A percentile compares a stretch with the other conserved stretches of the same genome.
Conservation (phyloP, 2,329 filamentous ascomycete genomes). For the Talaromyces sp. region DNA sequence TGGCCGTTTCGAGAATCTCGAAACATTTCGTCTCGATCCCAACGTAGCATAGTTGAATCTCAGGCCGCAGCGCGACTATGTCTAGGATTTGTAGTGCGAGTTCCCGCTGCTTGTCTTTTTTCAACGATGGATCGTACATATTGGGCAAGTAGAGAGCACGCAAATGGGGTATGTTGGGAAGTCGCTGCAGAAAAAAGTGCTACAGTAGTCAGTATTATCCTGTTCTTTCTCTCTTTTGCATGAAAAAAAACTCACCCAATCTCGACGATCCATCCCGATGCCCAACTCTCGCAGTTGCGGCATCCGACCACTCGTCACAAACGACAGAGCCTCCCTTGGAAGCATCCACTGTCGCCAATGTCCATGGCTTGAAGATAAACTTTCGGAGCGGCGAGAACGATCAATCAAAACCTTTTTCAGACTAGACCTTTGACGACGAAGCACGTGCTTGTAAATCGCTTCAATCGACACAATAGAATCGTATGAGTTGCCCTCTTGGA, state of each 20-base stretch:
- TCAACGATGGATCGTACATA: conserved; percentile 56
- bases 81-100: conserved; percentile 72
- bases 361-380: conserved; percentile 35
- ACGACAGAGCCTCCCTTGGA: conserved; percentile 63
- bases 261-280: conserved; percentile 66
- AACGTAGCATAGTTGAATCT: conserved; percentile 73
- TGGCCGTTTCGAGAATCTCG: conserved; percentile 64
- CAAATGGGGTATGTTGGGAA: conserved; percentile 66
- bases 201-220: conserved; percentile 27
- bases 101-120: conserved; percentile 58
- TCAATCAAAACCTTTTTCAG: conserved; percentile 71
- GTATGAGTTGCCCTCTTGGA: conserved; percentile 61
- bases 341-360: conserved; percentile 69
- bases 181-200: conserved; percentile 73
- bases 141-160: conserved; percentile 67
- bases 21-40: conserved; percentile 75
- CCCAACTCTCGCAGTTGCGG: conserved; percentile 65
- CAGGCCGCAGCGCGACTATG: conserved; percentile 69
- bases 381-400: conserved; percentile 54
- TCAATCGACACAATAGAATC: conserved; percentile 62
- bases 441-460: conserved; percentile 64
- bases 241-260: conserved; percentile 59
- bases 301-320: conserved; percentile 75
- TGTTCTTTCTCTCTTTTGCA: background rate
- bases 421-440: conserved; percentile 67